These are phyloP conservation scores for Fimicolochytrium jonesii DNA, from an alignment of 192 early-diverging fungal species.

Conservation along the genomic window DNA sequence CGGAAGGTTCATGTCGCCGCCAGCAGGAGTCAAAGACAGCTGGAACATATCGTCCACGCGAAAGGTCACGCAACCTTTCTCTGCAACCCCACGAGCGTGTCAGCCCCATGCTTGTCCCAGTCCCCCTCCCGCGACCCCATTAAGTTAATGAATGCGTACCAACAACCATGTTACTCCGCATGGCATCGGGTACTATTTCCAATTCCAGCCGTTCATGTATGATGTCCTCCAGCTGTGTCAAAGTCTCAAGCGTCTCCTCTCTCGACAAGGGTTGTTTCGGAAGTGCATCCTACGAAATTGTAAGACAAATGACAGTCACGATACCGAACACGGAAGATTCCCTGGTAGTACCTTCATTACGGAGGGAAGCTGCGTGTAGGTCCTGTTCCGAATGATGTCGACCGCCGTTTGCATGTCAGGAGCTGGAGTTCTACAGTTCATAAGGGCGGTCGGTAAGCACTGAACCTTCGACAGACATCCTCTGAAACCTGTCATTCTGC, in stretches of 20 bases:
- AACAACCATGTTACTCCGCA: conserved; percentile 10
- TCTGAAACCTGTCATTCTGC: neutral
- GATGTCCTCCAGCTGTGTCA: conserved; percentile 8
- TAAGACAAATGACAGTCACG: neutral
- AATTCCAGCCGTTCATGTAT: conserved; percentile 13
- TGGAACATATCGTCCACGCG: conserved; percentile 1
- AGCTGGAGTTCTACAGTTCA: neutral
- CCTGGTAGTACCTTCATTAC: conserved; percentile 10
- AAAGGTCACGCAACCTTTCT: conserved; percentile 8
- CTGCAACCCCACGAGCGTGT: no score
- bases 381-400: conserved; percentile 4
- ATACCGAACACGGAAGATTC: neutral
- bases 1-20: conserved; percentile 4
- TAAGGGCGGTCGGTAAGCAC: neutral
- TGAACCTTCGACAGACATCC: no score
- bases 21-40: conserved; percentile 12
- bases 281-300: neutral
- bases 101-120: no score
- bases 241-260: neutral
- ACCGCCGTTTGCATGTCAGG: conserved; percentile 13
- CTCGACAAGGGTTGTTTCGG: neutral
- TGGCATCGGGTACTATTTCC: conserved; percentile 21
- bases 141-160: no score
- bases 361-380: neutral
- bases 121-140: no score